Evolutionary conservation across 2,329 filamentous ascomycete species (phyloP).

Genomic region (Fusarium sterilihyphosum): DNA sequence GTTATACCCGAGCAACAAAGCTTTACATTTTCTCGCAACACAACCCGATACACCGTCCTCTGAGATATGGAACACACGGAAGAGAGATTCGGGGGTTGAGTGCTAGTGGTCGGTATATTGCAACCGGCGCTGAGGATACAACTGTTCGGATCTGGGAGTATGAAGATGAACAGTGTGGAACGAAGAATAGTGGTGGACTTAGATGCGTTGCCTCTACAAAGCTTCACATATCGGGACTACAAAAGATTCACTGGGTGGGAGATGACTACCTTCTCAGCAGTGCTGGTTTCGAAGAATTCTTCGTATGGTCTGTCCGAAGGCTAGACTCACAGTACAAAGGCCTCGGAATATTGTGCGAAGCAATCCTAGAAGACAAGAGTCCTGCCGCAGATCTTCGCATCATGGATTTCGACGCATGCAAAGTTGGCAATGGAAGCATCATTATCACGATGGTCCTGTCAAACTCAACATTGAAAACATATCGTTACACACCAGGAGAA

Average conservation of each 20-base stretch:
- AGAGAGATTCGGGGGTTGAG: constrained; percentile 76
- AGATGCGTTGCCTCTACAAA: constrained; percentile 73
- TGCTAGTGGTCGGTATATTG: constrained; percentile 56
- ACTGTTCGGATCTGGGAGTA: constrained; percentile 77
- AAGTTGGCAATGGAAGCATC: constrained; percentile 51
- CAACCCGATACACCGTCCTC: constrained; percentile 51
- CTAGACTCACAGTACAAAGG: constrained; percentile 61
- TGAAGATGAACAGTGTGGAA: constrained; percentile 23
- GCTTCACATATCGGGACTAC: constrained; percentile 84
- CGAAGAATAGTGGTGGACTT: constrained; percentile 36
- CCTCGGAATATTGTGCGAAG: constrained; percentile 67
- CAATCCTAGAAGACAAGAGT: constrained; percentile 61
- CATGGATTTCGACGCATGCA: constrained; percentile 75
- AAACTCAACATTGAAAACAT: constrained; percentile 79
- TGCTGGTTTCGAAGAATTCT: constrained; percentile 89
- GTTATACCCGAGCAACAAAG: constrained; percentile 77
- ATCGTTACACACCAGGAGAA: constrained; percentile 55
- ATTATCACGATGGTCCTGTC: constrained; percentile 80
- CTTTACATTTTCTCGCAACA: constrained; percentile 59
- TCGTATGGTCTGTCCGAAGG: constrained; percentile 76
- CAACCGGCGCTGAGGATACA: constrained; percentile 78
- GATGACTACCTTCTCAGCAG: constrained; percentile 83
- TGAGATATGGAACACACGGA: constrained; percentile 82
- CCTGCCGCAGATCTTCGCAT: constrained; percentile 77
- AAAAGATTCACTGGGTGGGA: constrained; percentile 80